Base-by-base conservation (phyloP, 148 eudicot species). In the Fagopyrum tataricum region DNA sequence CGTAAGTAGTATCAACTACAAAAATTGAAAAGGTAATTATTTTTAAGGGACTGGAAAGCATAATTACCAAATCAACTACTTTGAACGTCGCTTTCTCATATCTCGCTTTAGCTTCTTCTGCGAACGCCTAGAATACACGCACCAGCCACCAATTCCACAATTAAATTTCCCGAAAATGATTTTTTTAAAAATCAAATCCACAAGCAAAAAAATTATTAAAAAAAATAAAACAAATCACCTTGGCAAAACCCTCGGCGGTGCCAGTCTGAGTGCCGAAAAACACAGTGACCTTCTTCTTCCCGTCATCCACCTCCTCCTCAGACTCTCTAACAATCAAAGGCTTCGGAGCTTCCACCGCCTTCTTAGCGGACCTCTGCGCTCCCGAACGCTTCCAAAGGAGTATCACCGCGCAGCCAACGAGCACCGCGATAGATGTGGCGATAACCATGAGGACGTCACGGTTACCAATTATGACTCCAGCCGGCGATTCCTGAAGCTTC, bases 181-280 rank as follows among this genome's bases (percentile, higher is more conserved):
- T 13, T 0, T 4, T 46, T 46, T 40, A 52, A 17, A 64, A 62
- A 58, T n/a, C 59, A 10, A 15, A 55, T 6, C 10, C 4, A 70
- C 55, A 41, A 39, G 71, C 67, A 72, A 41, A 23, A 17, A 39
- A 48, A 74, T n/a, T 44, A 31, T 31, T 31, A 31, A 31, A 31
- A 31, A 31, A 31, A 31, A 0, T 31, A 31, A 31, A 31, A 31
- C 37, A 31, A 31, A 31, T 31, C 44, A 91, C 98, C 96, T 95
- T 95, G 4, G 97, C 94, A 40, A 95, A 95, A 18, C 99, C 99
- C 77, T 95, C 99, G 51, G 99, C 99, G 4, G 99, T 95, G 39
- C 99, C 99, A 53, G 99, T 95, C 74, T 95, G 97, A 20, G 97
- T 93, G 1, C 98, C 98, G 69, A 84, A 93, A 56, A 93, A 91